These are phyloP conservation scores for Cutaneotrichosporon cyanovorans DNA, from an alignment of 1,284 basidiomycete genomes.

Conservation along the genomic window DNA sequence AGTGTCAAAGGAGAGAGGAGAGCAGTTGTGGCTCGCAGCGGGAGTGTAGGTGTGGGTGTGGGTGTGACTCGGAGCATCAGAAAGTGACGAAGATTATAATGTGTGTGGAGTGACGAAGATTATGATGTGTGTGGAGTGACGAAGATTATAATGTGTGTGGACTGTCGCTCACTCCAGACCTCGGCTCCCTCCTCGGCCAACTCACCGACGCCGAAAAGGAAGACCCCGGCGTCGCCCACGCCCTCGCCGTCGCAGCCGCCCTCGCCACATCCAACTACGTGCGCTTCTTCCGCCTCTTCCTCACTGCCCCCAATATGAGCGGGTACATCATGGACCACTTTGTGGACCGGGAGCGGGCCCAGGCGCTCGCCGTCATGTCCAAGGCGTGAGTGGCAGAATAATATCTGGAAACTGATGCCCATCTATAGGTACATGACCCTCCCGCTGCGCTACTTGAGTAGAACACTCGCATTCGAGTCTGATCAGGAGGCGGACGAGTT, in stretches of 20 bases:
- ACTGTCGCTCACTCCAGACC: conserved; percentile 56
- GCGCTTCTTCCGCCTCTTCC: conserved; percentile 77
- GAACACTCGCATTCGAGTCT: conserved; percentile 76
- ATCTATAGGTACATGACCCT: conserved; percentile 65
- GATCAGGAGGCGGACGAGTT: conserved; percentile 61
- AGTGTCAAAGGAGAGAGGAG: too few relatives aligned
- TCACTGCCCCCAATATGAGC: conserved; percentile 89
- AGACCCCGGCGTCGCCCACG: conserved; percentile 73
- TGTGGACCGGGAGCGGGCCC: conserved; percentile 80
- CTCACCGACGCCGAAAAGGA: conserved; percentile 83
- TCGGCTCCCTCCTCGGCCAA: conserved; percentile 91
- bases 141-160: too few relatives aligned
- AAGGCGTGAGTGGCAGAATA: conserved; percentile 63
- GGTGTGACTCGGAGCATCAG: too few relatives aligned
- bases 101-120: too few relatives aligned
- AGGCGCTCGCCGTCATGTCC: conserved; percentile 79
- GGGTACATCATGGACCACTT: conserved; percentile 99
- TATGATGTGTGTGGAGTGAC: too few relatives aligned
- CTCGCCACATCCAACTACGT: conserved; percentile 90
- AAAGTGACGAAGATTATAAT: too few relatives aligned
- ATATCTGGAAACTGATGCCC: neutral
- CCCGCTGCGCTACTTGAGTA: conserved; percentile 66
- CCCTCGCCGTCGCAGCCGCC: conserved; percentile 78
- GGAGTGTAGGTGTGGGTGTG: too few relatives aligned
- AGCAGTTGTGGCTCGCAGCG: too few relatives aligned